Evolutionary conservation across 495 filamentous ascomycete species (phyloP), one percentile per base, ranked within the genome.

Genomic region (Tuber calosporum): DNA sequence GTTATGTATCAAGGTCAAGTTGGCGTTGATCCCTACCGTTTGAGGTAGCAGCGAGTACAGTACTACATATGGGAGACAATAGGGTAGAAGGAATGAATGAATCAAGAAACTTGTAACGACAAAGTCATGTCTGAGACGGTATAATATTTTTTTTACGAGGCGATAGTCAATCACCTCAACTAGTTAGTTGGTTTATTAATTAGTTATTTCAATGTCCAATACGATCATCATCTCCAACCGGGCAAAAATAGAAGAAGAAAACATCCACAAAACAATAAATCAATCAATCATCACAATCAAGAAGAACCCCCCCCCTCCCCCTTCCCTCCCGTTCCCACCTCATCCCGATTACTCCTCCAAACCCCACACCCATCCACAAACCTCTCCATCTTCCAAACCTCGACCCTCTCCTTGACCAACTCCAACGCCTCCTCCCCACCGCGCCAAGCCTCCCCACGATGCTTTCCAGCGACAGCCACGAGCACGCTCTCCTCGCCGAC

Each of bases 381-480:
- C 80, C 92, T 90, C 86, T 99, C 95, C 81, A 87, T 85, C 84
- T 99, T 99, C 95, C 95, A 99, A 68, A 99, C 90, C 87, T 99
- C 95, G 58, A 91, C 91, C 74, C 86, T 87, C 79, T 87, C 88
- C 84, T 99, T 99, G 79, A 91, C 92, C 80, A 86, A 84, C 86
- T 98, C 94, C 77, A 99, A 84, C 53, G 93, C 90, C 84, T 94
- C 92, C 85, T 98, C 94, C 0, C 92, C 95, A 0, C 89, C 96
- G 77, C 84, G 84, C 94, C 94, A 99, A 48, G 92, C 95, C 66
- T 91, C 91, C 78, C 89, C 87, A n/a, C 95, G 87, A 86, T 99
- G 95, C 66, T 91, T 88, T 36, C 91, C 85, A 69, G 91, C 91
- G 20, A 98, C 92, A 13, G 93, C 92, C 82, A 99, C 93, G 74